These are phyloP conservation scores for Tolypocladium tropicale DNA, from an alignment of 2,329 filamentous ascomycete species.

Conservation along the genomic window DNA sequence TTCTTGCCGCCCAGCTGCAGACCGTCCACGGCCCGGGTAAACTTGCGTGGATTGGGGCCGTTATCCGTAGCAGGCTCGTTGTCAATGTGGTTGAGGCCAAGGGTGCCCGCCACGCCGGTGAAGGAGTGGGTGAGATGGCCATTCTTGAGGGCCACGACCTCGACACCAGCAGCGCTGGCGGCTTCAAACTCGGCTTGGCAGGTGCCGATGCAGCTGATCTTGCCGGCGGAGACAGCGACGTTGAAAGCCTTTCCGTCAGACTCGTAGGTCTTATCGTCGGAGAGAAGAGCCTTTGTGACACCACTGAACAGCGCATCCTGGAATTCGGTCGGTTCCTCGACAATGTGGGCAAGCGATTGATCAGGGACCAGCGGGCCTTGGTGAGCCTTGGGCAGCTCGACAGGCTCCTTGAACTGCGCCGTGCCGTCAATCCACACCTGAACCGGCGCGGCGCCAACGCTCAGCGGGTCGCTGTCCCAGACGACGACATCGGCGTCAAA, in stretches of 20 bases:
- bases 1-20: constrained; percentile 46
- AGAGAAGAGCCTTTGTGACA: constrained; percentile 39
- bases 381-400: constrained; percentile 42
- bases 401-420: constrained; percentile 39
- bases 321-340: constrained; percentile 27
- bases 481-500: constrained; percentile 52
- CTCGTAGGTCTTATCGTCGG: constrained; percentile 25
- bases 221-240: constrained; percentile 42
- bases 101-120: constrained; percentile 47
- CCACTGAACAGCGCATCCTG: constrained; percentile 45
- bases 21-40: constrained; percentile 49
- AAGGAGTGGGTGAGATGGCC: constrained; percentile 52
- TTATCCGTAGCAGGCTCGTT: constrained; percentile 45
- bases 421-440: constrained; percentile 56
- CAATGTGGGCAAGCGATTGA: constrained; percentile 26
- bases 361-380: constrained; percentile 27
- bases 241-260: constrained; percentile 28
- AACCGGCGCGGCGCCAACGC: constrained; percentile 46
- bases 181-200: constrained; percentile 35
- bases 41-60: constrained; percentile 32
- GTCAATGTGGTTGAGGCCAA: constrained; percentile 56
- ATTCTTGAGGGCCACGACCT: constrained; percentile 39
- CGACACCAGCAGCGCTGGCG: constrained; percentile 20
- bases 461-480: constrained; percentile 53
- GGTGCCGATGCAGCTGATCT: constrained; percentile 44